Percentiles rank a stretch among this genome's conserved stretches.
phyloP scores from a whole-genome alignment of 164 flowering plant species.

The Stephania japonica region DNA sequence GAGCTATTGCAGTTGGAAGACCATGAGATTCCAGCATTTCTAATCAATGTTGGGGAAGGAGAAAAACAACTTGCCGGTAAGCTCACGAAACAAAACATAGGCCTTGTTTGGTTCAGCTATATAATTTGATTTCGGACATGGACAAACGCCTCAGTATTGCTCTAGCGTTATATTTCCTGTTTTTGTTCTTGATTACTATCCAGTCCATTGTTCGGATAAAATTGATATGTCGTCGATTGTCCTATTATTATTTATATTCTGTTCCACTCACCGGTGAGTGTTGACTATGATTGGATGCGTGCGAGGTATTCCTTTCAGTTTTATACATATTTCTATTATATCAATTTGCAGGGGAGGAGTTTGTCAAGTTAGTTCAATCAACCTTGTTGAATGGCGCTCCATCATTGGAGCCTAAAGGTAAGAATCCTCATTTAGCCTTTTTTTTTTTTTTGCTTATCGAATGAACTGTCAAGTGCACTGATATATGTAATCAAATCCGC shows the following conservation, averaged over 20 bases:
- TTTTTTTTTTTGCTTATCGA: background rate
- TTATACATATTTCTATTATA: background rate
- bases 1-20: slow-evolving; percentile 37
- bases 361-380: slow-evolving; percentile 33
- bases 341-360: slow-evolving; percentile 34
- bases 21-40: slow-evolving; percentile 31
- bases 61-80: slow-evolving; percentile 37
- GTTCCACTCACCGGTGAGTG: background rate
- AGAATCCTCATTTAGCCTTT: background rate
- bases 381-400: slow-evolving; percentile 23
- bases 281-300: background rate
- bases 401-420: slow-evolving; percentile 39
- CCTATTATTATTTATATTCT: background rate
- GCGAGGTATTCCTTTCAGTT: background rate
- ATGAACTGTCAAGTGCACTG: background rate
- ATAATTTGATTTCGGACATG: background rate
- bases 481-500: background rate
- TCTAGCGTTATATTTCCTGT: background rate
- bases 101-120: too few species aligned
- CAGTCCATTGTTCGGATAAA: background rate
- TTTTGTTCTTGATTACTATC: background rate
- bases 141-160: background rate
- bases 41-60: slow-evolving; percentile 36
- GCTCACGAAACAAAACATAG: background rate
- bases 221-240: background rate